phyloP scores from a whole-genome alignment of 805 yeast genomes.

The Isabelozyma pseudorhagii region DNA sequence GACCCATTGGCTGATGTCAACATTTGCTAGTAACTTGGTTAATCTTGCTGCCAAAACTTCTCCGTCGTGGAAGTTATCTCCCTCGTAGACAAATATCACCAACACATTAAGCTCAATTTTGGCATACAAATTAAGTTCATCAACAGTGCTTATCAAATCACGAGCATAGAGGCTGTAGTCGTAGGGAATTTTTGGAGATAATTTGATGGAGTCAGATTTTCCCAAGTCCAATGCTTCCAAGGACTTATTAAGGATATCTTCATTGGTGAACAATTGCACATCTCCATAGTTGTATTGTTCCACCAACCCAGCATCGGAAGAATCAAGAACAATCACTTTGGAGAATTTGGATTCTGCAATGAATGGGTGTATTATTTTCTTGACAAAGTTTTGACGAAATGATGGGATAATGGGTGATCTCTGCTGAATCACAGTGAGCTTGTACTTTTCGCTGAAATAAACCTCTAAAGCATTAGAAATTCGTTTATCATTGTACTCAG shows the following conservation, averaged over 20 bases:
- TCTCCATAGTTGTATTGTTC: constrained; percentile 18
- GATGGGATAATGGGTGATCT: constrained; percentile 82
- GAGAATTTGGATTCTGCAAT: constrained; percentile 38
- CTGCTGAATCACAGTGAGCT: constrained; percentile 67
- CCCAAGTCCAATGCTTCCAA: constrained; percentile 24
- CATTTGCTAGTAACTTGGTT: constrained; percentile 17
- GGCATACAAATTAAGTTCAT: background rate
- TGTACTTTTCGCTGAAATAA: constrained; percentile 39
- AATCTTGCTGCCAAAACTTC: constrained; percentile 42
- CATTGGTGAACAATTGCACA: constrained; percentile 24
- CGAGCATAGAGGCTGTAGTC: constrained; percentile 8
- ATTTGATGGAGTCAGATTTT: constrained; percentile 3
- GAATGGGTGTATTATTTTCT: constrained; percentile 50
- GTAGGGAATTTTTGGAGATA: constrained; percentile 3
- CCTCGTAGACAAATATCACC: constrained; percentile 77
- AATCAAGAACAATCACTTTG: constrained; percentile 58
- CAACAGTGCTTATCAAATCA: constrained; percentile 3
- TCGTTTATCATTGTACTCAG: constrained; percentile 16
- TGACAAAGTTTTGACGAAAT: constrained; percentile 46
- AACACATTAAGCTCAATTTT: constrained; percentile 31
- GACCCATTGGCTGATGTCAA: constrained; percentile 28
- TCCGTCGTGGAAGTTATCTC: constrained; percentile 82
- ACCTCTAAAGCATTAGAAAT: constrained; percentile 66
- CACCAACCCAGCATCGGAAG: constrained; percentile 64
- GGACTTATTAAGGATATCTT: constrained; percentile 29